These are phyloP conservation scores for Rhizomucor miehei DNA, from an alignment of 371 early-diverging fungal species.

Conservation along the genomic window DNA sequence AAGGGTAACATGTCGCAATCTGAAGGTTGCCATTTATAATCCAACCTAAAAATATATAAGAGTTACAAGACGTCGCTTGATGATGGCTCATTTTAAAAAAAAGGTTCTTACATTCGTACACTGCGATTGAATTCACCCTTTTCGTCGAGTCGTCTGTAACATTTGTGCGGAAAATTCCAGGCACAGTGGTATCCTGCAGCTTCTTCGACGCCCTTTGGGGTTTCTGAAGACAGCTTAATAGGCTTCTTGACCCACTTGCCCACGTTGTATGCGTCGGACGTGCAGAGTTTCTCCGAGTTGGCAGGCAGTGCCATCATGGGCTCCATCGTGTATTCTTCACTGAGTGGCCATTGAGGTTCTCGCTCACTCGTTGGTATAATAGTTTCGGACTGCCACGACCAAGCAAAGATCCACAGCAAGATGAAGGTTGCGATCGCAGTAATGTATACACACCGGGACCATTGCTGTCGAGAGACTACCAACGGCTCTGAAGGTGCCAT, in stretches of 20 bases:
- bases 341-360: neutral
- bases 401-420: constrained; percentile 15
- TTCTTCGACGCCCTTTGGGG: constrained; percentile 13
- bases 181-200: constrained; percentile 34
- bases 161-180: constrained; percentile 39
- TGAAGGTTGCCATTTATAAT: constrained; percentile 38
- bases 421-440: constrained; percentile 11
- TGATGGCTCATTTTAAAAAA: neutral
- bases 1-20: constrained; percentile 26
- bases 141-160: constrained; percentile 29
- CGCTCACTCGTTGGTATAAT: constrained; percentile 9
- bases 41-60: constrained; percentile 18
- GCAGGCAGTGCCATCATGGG: constrained; percentile 7
- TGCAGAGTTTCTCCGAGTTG: constrained; percentile 22
- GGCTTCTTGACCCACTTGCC: constrained; percentile 37
- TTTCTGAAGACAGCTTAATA: constrained; percentile 9
- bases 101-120: constrained; percentile 21
- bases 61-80: neutral
- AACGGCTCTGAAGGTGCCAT: constrained; percentile 1
- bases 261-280: constrained; percentile 26
- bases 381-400: constrained; percentile 15
- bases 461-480: constrained; percentile 1
- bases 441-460: constrained; percentile 9
- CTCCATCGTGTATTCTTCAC: constrained; percentile 2
- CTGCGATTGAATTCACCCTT: constrained; percentile 26